Conservation (phyloP, 306 rosid genomes). For the Rosa chinensis region DNA sequence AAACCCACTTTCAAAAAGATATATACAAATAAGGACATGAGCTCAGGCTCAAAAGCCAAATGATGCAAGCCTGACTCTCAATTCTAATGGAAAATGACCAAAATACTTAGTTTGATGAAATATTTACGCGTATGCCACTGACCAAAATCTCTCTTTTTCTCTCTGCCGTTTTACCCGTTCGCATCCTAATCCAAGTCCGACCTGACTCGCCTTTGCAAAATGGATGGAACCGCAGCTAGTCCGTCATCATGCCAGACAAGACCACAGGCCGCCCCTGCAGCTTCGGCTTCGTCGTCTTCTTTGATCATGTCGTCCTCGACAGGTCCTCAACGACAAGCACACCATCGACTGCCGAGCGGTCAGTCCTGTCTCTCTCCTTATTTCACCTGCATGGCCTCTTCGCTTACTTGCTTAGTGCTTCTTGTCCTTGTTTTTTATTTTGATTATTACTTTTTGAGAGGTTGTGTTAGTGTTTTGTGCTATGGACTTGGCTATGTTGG, state of each 20-base stretch:
- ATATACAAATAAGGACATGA: too few species aligned
- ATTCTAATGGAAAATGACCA: too few species aligned
- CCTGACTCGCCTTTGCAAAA: too few species aligned
- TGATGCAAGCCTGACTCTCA: too few species aligned
- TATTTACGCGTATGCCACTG: too few species aligned
- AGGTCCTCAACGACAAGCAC: slow-evolving; percentile 52
- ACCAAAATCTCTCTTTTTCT: too few species aligned
- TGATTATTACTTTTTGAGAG: neutral
- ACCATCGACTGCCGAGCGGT: slow-evolving; percentile 60
- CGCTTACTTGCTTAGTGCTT: neutral
- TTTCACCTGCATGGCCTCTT: slow-evolving; percentile 26
- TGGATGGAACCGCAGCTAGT: slow-evolving; percentile 13
- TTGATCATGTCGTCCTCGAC: slow-evolving; percentile 55
- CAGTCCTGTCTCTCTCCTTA: neutral
- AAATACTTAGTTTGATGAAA: too few species aligned
- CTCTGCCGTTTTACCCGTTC: too few species aligned
- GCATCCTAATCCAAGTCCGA: too few species aligned
- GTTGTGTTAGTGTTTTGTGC: neutral
- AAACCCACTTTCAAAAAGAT: too few species aligned
- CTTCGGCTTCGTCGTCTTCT: slow-evolving; percentile 61
- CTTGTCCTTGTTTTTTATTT: neutral
- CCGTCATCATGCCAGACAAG: slow-evolving; percentile 65
- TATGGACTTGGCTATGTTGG: neutral
- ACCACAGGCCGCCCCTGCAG: slow-evolving; percentile 57
- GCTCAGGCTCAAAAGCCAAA: too few species aligned